A percentile compares a stretch with the other conserved stretches of the same genome.
These are phyloP conservation scores for Yarrowia galli DNA, from an alignment of 1,139 yeast genomes.

Conservation along the genomic window DNA sequence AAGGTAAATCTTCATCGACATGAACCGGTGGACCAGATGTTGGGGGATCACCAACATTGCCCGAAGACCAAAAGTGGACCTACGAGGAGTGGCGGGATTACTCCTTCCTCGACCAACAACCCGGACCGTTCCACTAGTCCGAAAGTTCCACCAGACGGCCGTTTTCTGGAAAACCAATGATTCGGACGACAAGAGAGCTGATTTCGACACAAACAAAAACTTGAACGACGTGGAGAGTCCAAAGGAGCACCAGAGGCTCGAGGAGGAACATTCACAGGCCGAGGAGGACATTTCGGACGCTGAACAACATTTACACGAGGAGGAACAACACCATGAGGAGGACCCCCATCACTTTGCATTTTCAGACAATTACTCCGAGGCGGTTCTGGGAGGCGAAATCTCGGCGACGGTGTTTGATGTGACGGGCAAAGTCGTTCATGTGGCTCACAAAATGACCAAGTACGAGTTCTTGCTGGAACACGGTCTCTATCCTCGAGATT, in stretches of 20 bases:
- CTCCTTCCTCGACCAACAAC: background rate
- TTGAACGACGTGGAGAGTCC: background rate
- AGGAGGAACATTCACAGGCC: background rate
- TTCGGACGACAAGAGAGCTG: background rate
- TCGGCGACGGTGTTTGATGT: slow-evolving; percentile 68
- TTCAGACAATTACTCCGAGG: slow-evolving; percentile 36
- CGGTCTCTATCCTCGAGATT: slow-evolving; percentile 78
- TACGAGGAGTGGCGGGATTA: background rate
- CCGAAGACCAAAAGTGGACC: background rate
- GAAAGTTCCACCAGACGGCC: background rate
- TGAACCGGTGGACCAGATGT: slow-evolving; percentile 31
- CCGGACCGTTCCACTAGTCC: background rate
- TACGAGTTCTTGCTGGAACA: slow-evolving; percentile 74
- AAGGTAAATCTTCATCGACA: slow-evolving; percentile 31
- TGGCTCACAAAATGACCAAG: slow-evolving; percentile 75
- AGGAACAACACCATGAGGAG: background rate
- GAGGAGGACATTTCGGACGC: slow-evolving; percentile 3
- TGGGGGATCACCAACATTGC: slow-evolving; percentile 24
- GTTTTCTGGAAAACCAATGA: background rate
- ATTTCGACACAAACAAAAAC: background rate
- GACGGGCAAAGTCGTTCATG: slow-evolving; percentile 72
- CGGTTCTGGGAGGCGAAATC: slow-evolving; percentile 33
- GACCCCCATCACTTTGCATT: slow-evolving; percentile 18
- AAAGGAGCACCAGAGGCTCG: background rate
- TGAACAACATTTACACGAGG: background rate